A percentile compares a stretch with the other conserved stretches of the same genome.
These are phyloP conservation scores for Verticillium dahliae DNA, from an alignment of 2,329 filamentous ascomycete genomes.

Conservation along the genomic window DNA sequence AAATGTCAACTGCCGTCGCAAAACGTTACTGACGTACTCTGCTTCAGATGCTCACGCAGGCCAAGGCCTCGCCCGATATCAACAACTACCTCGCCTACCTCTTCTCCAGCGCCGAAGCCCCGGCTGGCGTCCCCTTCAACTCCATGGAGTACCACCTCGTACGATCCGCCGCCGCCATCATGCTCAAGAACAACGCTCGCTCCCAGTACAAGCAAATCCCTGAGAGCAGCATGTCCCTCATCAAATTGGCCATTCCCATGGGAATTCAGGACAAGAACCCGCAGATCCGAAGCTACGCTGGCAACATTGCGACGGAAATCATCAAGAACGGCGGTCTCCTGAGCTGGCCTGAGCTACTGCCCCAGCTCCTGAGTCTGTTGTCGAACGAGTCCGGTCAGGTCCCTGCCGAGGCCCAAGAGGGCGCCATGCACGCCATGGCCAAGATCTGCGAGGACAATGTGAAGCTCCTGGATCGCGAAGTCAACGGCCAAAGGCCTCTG, in stretches of 20 bases:
- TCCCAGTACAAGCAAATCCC: constrained; percentile 69
- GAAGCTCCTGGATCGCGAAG: constrained; percentile 77
- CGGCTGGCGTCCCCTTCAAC: constrained; percentile 53
- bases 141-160: constrained; percentile 64
- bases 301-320: constrained; percentile 90
- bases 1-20: not conserved
- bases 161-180: constrained; percentile 81
- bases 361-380: constrained; percentile 73
- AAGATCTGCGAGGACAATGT: constrained; percentile 98
- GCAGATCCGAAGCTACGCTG: constrained; percentile 82
- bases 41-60: constrained; percentile 81
- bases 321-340: constrained; percentile 78
- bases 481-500: constrained; percentile 81
- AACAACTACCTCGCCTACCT: constrained; percentile 96
- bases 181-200: constrained; percentile 92
- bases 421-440: constrained; percentile 83
- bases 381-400: constrained; percentile 64
- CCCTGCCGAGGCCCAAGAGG: constrained; percentile 72
- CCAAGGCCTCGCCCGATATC: constrained; percentile 82
- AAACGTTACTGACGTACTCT: constrained; percentile 13
- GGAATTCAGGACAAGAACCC: constrained; percentile 74
- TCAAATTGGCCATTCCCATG: constrained; percentile 72
- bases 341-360: constrained; percentile 85
- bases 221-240: constrained; percentile 64
- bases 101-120: constrained; percentile 64